Conservation (phyloP, 176 grass and related monocot species). For the Triticum dicoccoides region DNA sequence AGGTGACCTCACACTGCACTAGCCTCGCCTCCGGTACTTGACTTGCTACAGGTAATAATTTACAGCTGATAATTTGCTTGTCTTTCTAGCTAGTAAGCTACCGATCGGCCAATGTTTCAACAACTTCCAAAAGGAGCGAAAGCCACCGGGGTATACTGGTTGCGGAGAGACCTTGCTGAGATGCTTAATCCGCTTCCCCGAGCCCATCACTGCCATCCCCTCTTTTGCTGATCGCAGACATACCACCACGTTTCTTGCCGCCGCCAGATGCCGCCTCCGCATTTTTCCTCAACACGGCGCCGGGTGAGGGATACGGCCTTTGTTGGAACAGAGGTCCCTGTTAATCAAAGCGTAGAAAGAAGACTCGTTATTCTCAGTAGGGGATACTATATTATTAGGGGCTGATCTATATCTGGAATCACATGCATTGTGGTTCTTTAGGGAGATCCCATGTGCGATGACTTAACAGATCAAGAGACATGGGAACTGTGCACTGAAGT, state of each 20-base stretch:
- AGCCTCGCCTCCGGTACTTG: background rate
- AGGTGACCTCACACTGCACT: background rate
- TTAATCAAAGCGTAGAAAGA: slow-evolving; percentile 17
- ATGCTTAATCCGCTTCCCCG: slow-evolving; percentile 78
- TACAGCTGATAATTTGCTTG: background rate
- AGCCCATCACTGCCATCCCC: slow-evolving; percentile 92
- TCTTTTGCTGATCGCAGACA: slow-evolving; percentile 84
- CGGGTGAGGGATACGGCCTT: slow-evolving; percentile 91
- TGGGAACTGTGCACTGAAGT: background rate
- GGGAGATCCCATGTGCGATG: background rate
- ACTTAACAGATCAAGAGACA: slow-evolving; percentile 16
- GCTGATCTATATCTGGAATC: slow-evolving; percentile 3
- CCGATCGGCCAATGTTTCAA: background rate
- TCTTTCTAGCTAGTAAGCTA: background rate
- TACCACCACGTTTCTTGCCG: slow-evolving; percentile 70
- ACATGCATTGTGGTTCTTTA: background rate
- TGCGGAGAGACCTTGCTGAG: background rate
- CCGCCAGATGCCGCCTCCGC: slow-evolving; percentile 72
- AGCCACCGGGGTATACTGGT: background rate
- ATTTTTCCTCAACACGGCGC: slow-evolving; percentile 86
- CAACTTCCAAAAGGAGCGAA: background rate
- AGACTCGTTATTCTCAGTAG: background rate
- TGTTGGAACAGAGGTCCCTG: slow-evolving; percentile 96
- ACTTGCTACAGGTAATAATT: background rate
- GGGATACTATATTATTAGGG: background rate